These are phyloP conservation scores for Solanum piurae DNA, from an alignment of 257 asterid genomes.

Conservation along the genomic window DNA sequence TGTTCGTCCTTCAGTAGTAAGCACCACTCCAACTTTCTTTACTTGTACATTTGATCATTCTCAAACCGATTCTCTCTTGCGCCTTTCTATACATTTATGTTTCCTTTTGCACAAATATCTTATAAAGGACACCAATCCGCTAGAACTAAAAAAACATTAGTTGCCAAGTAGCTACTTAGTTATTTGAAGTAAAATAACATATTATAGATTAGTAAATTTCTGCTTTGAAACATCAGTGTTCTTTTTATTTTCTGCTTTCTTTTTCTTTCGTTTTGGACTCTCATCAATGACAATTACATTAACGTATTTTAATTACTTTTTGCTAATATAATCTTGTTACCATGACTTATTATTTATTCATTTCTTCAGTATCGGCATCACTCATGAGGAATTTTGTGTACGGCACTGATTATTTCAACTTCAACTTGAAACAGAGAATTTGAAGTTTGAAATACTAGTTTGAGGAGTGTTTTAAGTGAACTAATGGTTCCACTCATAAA, in stretches of 20 bases:
- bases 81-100: not conserved
- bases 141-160: not conserved
- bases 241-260: not conserved
- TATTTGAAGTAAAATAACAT: not conserved
- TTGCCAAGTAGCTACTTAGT: not conserved
- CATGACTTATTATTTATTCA: not conserved
- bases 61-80: not conserved
- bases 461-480: not conserved
- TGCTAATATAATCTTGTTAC: not conserved
- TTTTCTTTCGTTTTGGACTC: not conserved
- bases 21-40: constrained; percentile 14
- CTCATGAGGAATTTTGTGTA: not conserved
- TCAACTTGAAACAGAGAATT: not conserved
- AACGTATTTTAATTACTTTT: not conserved
- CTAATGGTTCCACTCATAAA: not conserved
- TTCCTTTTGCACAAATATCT: not conserved
- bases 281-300: not conserved
- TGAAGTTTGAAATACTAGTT: not conserved
- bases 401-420: not conserved
- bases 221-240: not conserved
- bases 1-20: constrained; percentile 89
- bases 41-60: not conserved
- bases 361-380: not conserved
- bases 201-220: not conserved
- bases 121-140: not conserved